These are phyloP conservation scores for Euphorbia neoarborescens DNA, from an alignment of 441 rosid genomes.

Conservation along the genomic window DNA sequence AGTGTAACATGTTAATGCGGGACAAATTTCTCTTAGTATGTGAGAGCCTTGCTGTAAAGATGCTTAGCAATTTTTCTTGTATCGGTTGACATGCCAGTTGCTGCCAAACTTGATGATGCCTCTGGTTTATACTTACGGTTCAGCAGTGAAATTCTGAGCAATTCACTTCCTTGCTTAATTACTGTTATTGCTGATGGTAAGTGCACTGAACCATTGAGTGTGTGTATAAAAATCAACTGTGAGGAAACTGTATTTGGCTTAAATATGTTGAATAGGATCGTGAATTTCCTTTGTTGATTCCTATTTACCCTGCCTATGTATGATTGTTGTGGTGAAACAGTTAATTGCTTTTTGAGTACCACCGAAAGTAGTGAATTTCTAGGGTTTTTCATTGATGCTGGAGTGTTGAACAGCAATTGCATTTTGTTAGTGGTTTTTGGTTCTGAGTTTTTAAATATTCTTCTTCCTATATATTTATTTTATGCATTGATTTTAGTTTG, in stretches of 20 bases:
- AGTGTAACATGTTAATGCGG: constrained; percentile 30
- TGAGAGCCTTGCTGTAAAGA: constrained; percentile 57
- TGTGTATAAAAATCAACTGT: constrained; percentile 63
- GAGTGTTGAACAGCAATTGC: constrained; percentile 1
- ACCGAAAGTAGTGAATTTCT: constrained; percentile 1
- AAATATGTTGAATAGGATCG: constrained; percentile 70
- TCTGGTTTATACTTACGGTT: constrained; percentile 68
- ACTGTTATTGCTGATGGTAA: constrained; percentile 74
- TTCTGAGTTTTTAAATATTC: not conserved
- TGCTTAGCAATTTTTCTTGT: constrained; percentile 72
- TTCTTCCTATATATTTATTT: not conserved
- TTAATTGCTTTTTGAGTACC: constrained; percentile 5
- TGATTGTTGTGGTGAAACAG: constrained; percentile 13
- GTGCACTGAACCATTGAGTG: constrained; percentile 55
- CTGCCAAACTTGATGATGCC: constrained; percentile 66
- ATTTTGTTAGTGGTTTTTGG: constrained; percentile 5
- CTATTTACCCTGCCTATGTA: constrained; percentile 15
- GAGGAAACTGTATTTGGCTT: constrained; percentile 88
- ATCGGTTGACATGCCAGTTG: constrained; percentile 69
- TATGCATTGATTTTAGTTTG: not conserved
- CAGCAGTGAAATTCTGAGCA: constrained; percentile 77
- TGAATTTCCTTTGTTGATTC: constrained; percentile 50
- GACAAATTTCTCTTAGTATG: constrained; percentile 63
- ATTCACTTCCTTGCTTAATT: constrained; percentile 63
- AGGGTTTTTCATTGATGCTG: constrained; percentile 10